These are phyloP conservation scores for Xylaria sp. DNA, from an alignment of 2,329 filamentous ascomycete genomes.

Conservation along the genomic window DNA sequence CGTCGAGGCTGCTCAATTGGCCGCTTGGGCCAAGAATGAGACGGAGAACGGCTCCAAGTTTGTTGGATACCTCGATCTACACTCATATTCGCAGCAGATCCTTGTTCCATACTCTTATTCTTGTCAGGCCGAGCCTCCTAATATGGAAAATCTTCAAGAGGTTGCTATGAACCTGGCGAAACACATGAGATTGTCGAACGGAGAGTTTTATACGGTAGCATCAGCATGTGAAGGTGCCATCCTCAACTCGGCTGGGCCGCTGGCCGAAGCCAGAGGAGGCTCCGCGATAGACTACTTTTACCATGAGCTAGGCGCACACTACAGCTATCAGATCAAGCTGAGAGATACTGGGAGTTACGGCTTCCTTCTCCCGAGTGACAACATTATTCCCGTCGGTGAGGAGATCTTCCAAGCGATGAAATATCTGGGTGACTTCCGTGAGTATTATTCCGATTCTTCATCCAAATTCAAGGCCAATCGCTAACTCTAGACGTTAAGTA, in stretches of 20 bases:
- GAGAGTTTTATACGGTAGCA: slow-evolving; percentile 75
- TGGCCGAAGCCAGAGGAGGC: slow-evolving; percentile 77
- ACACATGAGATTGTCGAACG: slow-evolving; percentile 80
- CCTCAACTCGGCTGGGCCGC: slow-evolving; percentile 45
- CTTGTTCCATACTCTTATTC: slow-evolving; percentile 91
- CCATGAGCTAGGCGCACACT: slow-evolving; percentile 79
- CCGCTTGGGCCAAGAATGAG: slow-evolving; percentile 83
- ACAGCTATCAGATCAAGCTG: slow-evolving; percentile 92
- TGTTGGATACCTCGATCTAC: slow-evolving; percentile 85
- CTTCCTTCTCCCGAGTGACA: slow-evolving; percentile 83
- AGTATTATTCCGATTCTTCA: not conserved
- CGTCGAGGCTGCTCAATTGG: slow-evolving; percentile 75
- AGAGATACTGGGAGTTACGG: slow-evolving; percentile 93
- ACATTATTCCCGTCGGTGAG: slow-evolving; percentile 88
- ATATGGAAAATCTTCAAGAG: slow-evolving; percentile 90
- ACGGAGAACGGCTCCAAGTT: slow-evolving; percentile 74
- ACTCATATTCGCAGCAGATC: slow-evolving; percentile 94
- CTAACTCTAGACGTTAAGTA: slow-evolving; percentile 45
- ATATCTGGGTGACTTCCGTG: slow-evolving; percentile 76
- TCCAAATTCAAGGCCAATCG: not conserved
- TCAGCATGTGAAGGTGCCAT: slow-evolving; percentile 87
- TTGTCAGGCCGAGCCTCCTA: slow-evolving; percentile 78
- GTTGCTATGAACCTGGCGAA: slow-evolving; percentile 87
- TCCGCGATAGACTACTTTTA: slow-evolving; percentile 96
- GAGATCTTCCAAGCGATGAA: slow-evolving; percentile 84